Conservation (phyloP, 2,329 filamentous ascomycete species). For the Mollisia scopiformis region DNA sequence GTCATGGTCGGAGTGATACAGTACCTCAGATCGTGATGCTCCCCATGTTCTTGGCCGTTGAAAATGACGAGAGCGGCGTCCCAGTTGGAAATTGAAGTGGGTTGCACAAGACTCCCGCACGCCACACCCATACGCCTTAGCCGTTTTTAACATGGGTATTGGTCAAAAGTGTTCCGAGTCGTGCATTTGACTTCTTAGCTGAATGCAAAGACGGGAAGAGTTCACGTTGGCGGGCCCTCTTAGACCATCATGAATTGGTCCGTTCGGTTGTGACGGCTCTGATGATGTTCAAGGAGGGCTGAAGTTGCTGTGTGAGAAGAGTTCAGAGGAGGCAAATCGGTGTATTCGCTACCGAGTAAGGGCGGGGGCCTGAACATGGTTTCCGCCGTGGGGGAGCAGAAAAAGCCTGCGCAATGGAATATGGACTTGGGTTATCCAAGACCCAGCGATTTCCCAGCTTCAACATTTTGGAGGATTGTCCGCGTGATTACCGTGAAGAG, state of each 20-base stretch:
- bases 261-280: slow-evolving; percentile 1
- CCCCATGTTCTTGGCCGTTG: not conserved
- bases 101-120: not conserved
- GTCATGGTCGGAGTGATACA: not conserved
- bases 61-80: slow-evolving; percentile 13
- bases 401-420: not conserved
- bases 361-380: not conserved
- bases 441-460: not conserved
- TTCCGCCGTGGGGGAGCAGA: not conserved
- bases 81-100: not conserved
- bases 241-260: not conserved
- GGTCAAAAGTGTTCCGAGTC: not conserved
- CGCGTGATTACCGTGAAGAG: not conserved
- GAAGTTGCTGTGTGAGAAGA: not conserved
- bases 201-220: slow-evolving; percentile 2
- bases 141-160: slow-evolving; percentile 1
- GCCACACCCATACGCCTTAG: slow-evolving; percentile 15
- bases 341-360: not conserved
- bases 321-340: not conserved
- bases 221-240: not conserved
- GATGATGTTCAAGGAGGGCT: not conserved
- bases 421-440: not conserved
- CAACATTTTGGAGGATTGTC: not conserved
- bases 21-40: not conserved
- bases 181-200: not conserved